Percentiles rank a stretch among this genome's conserved stretches.
phyloP scores from a whole-genome alignment of 441 rosid species.

The Syzygium syzygioides region DNA sequence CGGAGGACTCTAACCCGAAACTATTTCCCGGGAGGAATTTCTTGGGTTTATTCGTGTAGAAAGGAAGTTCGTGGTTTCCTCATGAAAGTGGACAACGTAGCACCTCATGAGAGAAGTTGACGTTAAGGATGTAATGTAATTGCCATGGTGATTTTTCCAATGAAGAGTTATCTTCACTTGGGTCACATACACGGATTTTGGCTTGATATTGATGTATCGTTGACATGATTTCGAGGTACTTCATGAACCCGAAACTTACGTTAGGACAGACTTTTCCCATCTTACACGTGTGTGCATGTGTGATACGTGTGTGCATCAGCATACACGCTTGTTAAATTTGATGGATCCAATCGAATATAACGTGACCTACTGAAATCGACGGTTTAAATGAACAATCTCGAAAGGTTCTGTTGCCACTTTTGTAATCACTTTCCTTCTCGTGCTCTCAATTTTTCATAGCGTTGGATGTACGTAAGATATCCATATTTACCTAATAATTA shows the following conservation, averaged over 20 bases:
- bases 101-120: constrained; percentile 51
- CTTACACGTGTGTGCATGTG: background rate
- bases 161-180: background rate
- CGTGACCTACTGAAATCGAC: background rate
- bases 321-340: too few relatives aligned
- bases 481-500: too few relatives aligned
- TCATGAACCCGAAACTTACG: background rate
- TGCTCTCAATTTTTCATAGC: background rate
- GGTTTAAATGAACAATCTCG: background rate
- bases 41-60: background rate
- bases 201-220: background rate
- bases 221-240: background rate
- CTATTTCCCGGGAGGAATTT: background rate
- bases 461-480: too few relatives aligned
- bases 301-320: background rate
- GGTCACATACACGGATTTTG: background rate
- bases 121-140: constrained; percentile 4
- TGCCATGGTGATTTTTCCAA: background rate
- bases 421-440: background rate
- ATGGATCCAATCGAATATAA: too few relatives aligned
- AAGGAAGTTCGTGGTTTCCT: constrained; percentile 45
- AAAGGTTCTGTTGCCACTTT: background rate
- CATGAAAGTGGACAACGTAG: constrained; percentile 19
- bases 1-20: background rate
- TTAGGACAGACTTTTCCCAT: background rate